Evolutionary conservation across 2,329 filamentous ascomycete genomes (phyloP).

Genomic region (Alternaria brassicicola): DNA sequence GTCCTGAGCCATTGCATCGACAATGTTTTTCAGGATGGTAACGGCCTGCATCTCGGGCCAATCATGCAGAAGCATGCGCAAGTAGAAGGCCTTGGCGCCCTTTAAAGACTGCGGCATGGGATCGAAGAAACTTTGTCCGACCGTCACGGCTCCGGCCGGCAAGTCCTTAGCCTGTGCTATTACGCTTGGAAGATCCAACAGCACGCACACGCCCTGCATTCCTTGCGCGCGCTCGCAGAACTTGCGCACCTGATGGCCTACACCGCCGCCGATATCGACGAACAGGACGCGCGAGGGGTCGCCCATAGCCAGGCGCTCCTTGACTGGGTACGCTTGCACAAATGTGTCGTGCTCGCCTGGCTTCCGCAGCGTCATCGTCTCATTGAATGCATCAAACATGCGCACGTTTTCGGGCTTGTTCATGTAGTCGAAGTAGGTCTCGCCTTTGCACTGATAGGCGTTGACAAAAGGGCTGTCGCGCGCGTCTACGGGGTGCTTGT

Average conservation of each 20-base stretch:
- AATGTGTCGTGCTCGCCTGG: conserved; percentile 13
- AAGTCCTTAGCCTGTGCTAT: conserved; percentile 7
- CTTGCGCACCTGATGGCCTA: not conserved
- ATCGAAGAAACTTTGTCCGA: conserved; percentile 26
- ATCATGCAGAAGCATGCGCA: conserved; percentile 49
- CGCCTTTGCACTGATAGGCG: conserved; percentile 18
- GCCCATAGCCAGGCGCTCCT: conserved; percentile 13
- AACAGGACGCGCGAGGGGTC: conserved; percentile 15
- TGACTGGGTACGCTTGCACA: conserved; percentile 20
- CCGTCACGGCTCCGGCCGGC: conserved; percentile 4
- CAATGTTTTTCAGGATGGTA: conserved; percentile 40
- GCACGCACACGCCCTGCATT: not conserved
- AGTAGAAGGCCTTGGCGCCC: conserved; percentile 38
- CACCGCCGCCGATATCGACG: conserved; percentile 25
- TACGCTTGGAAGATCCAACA: conserved; percentile 26
- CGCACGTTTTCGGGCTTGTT: conserved; percentile 15
- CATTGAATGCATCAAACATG: conserved; percentile 35
- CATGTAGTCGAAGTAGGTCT: conserved; percentile 39
- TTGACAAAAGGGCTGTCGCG: conserved; percentile 33
- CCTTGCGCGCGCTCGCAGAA: not conserved
- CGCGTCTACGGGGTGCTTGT: conserved; percentile 36
- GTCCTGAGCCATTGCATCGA: conserved; percentile 27
- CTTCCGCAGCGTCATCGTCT: conserved; percentile 28
- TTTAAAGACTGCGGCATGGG: conserved; percentile 18
- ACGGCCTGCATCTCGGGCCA: conserved; percentile 46